These are phyloP conservation scores for Reutealis trisperma DNA, from an alignment of 345 rosid genomes.

Conservation along the genomic window DNA sequence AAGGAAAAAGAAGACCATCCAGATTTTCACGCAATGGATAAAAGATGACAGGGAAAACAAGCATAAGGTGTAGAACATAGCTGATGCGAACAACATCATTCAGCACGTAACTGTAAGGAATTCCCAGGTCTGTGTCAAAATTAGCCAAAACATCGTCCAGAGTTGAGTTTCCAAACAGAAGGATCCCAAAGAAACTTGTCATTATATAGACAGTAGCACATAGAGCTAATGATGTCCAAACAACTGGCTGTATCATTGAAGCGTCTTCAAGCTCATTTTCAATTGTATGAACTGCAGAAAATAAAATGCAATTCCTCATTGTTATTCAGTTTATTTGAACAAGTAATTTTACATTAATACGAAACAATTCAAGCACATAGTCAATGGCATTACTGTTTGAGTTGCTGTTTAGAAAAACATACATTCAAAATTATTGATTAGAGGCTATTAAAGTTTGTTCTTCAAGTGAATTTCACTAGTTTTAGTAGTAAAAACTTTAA, in stretches of 20 bases:
- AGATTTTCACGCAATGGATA: slow-evolving; percentile 18
- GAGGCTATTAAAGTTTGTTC: too few relatives aligned
- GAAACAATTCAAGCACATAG: too few relatives aligned
- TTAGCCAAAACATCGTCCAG: slow-evolving; percentile 30
- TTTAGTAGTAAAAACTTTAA: too few relatives aligned
- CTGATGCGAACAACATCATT: slow-evolving; percentile 23
- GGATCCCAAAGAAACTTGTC: slow-evolving; percentile 30
- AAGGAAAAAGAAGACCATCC: slow-evolving; percentile 32
- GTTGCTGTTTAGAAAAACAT: too few relatives aligned
- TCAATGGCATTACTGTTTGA: too few relatives aligned
- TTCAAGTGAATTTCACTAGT: too few relatives aligned
- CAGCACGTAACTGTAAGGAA: slow-evolving; percentile 20
- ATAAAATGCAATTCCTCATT: neutral
- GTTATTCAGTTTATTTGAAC: neutral
- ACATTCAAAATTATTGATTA: too few relatives aligned
- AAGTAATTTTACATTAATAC: too few relatives aligned
- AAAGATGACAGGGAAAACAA: slow-evolving; percentile 27
- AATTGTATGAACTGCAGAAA: slow-evolving; percentile 26
- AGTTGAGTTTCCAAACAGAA: slow-evolving; percentile 29
- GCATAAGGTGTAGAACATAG: slow-evolving; percentile 28
- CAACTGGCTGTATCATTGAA: slow-evolving; percentile 22
- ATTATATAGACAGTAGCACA: slow-evolving; percentile 21
- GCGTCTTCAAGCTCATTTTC: slow-evolving; percentile 26
- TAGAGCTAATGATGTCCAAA: slow-evolving; percentile 18
- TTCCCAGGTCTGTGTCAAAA: slow-evolving; percentile 23